Conservation (phyloP, 352 stramenopile genomes). For the Phytophthora idaei region DNA sequence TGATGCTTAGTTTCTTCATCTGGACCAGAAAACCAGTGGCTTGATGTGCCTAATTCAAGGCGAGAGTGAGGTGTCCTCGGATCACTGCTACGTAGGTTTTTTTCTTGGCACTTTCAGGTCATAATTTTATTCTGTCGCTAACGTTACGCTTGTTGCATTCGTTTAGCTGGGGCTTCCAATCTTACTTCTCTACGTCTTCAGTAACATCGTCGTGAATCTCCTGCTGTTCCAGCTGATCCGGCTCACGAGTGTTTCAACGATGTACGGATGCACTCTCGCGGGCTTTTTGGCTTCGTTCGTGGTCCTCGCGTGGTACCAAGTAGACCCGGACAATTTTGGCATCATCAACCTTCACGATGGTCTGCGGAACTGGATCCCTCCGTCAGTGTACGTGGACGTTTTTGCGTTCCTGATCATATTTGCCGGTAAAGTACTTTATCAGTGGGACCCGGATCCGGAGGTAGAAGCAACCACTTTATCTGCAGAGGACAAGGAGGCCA, state of each 20-base stretch:
- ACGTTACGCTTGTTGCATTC: conserved; percentile 6
- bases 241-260: conserved; percentile 79
- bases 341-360: conserved; percentile 59
- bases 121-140: neutral
- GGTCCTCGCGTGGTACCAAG: conserved; percentile 79
- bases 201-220: conserved; percentile 82
- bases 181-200: conserved; percentile 73
- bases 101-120: neutral
- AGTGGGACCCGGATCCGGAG: conserved; percentile 81
- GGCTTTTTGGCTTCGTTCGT: conserved; percentile 79
- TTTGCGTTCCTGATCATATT: conserved; percentile 74
- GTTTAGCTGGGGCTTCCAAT: conserved; percentile 74
- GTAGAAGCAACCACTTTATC: conserved; percentile 83
- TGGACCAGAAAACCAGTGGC: conserved; percentile 82
- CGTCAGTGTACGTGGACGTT: conserved; percentile 73
- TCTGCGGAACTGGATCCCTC: conserved; percentile 73
- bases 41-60: conserved; percentile 84
- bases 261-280: conserved; percentile 75
- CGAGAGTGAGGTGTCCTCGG: conserved; percentile 63
- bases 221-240: conserved; percentile 73
- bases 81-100: conserved; percentile 73
- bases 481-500: conserved; percentile 84
- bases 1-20: conserved; percentile 48
- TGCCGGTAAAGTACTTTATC: conserved; percentile 73
- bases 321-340: conserved; percentile 71